Evolutionary conservation across 169 alveolate genomes (phyloP).

Genomic region (Plasmodium falciparum): DNA sequence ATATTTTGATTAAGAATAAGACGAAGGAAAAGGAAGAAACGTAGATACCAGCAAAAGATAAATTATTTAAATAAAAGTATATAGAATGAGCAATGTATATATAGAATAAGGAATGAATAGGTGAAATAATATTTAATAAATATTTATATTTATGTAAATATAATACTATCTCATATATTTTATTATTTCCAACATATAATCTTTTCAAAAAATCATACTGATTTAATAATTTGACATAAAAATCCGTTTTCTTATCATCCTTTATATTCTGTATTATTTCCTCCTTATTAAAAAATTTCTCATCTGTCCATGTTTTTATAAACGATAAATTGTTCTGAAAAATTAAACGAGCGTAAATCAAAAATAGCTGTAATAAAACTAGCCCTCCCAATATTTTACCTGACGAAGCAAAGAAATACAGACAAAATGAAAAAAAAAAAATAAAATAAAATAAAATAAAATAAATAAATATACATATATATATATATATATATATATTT

Average conservation of each 20-base stretch:
- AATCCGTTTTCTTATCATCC: slow-evolving; percentile 50
- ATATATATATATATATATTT: slow-evolving; percentile 3
- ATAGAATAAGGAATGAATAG: slow-evolving; percentile 62
- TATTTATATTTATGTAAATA: slow-evolving; percentile 63
- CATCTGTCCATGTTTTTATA: slow-evolving; percentile 73
- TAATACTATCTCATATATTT: slow-evolving; percentile 50
- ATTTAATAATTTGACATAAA: slow-evolving; percentile 68
- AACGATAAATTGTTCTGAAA: slow-evolving; percentile 60
- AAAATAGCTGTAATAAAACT: slow-evolving; percentile 41
- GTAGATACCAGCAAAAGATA: slow-evolving; percentile 76
- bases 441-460: background rate
- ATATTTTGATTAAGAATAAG: slow-evolving; percentile 22
- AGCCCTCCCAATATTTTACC: slow-evolving; percentile 59
- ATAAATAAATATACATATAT: background rate
- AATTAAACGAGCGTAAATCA: slow-evolving; percentile 45
- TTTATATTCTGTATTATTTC: slow-evolving; percentile 44
- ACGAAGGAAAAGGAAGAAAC: slow-evolving; percentile 61
- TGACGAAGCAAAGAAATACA: background rate
- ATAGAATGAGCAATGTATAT: slow-evolving; percentile 75
- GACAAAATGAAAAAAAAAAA: background rate
- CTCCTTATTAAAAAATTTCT: slow-evolving; percentile 57
- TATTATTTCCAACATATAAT: slow-evolving; percentile 65
- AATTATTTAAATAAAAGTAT: slow-evolving; percentile 44
- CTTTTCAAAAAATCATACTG: slow-evolving; percentile 55
- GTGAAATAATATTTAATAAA: slow-evolving; percentile 58